Percentiles rank a stretch among this genome's conserved stretches.
Evolutionary conservation across 2,329 filamentous ascomycete species (phyloP).

Genomic region (Pseudohalonectria lignicola): DNA sequence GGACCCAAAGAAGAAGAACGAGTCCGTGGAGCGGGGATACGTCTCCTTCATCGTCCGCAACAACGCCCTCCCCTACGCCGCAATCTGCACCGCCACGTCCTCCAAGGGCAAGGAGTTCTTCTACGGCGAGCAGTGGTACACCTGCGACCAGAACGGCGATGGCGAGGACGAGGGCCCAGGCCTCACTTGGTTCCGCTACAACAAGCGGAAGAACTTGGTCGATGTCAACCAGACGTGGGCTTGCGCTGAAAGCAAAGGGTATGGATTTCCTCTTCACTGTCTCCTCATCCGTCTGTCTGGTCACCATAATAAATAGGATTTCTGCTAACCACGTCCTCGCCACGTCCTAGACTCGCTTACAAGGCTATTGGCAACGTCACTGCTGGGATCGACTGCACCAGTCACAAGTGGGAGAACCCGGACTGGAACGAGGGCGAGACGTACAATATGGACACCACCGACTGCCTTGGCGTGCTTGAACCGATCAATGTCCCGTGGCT

Average conservation of each 20-base stretch:
- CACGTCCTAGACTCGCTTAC: background rate
- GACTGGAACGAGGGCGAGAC: conserved; percentile 1
- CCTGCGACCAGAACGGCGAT: conserved; percentile 2
- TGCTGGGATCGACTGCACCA: background rate
- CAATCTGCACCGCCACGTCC: conserved; percentile 1
- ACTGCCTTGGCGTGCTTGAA: background rate
- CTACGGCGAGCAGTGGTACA: conserved; percentile 3
- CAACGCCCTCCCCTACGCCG: conserved; percentile 1
- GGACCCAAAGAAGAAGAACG: background rate
- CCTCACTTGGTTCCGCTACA: background rate
- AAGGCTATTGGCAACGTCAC: background rate
- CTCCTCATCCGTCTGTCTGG: no score
- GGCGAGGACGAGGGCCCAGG: background rate
- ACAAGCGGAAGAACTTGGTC: background rate
- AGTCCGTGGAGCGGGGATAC: background rate
- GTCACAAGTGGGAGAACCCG: conserved; percentile 1
- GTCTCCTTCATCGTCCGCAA: conserved; percentile 1
- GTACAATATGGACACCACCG: background rate
- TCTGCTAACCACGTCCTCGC: no score
- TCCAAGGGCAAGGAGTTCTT: background rate
- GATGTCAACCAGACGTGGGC: conserved; percentile 3
- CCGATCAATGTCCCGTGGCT: background rate
- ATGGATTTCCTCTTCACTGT: no score
- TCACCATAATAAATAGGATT: no score
- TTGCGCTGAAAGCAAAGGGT: no score